Base-by-base conservation (phyloP, 257 asterid species). In the Orobanche coerulescens region DNA sequence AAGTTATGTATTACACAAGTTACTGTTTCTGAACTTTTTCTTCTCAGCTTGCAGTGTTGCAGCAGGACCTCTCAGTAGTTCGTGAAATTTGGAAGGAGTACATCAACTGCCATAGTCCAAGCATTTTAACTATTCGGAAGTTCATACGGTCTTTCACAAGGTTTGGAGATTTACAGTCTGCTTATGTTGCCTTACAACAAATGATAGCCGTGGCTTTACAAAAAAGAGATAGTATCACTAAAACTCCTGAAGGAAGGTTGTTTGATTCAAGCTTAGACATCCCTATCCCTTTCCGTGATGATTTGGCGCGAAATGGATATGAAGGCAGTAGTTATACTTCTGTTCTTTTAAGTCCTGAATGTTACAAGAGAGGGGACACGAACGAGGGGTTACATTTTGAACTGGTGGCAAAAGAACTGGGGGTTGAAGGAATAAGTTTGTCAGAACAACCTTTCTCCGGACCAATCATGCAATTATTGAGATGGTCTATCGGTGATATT, bases 41-140 rank as follows among this genome's bases (percentile, higher is more conserved):
- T 71, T 74, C 78, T 81, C 95, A 90, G 96, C 91, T 87, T 81
- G 95, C 96, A 83, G 97, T 90, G 72, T 64, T 80, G 80, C 81
- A 76, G 80, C 75, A 76, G 75, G 80, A 85, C 67, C 73, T 85
- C 66, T 58, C 86, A 60, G 82, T 83, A 31, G 95, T 78, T 47
- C 91, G 64, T 65, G 76, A 78, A 60, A 80, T 87, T 60, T 90
- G 95, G 97, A 83, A 80, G 76, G 95, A 90, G 69, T 85, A 75
- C 71, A 66, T 64, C 68, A 81, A 72, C 58, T 65, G 55, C 73
- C 73, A 79, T 72, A 76, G 74, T 65, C 71, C 73, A 61, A 84
- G 82, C 78, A 58, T 78, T 70, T 66, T 79, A 52, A 76, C 79
- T 53, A 87, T 91, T 67, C 76, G 87, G 50, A 84, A 76, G 77